phyloP scores from a whole-genome alignment of 352 stramenopile genomes.

The Paralagenidium karlingii region DNA sequence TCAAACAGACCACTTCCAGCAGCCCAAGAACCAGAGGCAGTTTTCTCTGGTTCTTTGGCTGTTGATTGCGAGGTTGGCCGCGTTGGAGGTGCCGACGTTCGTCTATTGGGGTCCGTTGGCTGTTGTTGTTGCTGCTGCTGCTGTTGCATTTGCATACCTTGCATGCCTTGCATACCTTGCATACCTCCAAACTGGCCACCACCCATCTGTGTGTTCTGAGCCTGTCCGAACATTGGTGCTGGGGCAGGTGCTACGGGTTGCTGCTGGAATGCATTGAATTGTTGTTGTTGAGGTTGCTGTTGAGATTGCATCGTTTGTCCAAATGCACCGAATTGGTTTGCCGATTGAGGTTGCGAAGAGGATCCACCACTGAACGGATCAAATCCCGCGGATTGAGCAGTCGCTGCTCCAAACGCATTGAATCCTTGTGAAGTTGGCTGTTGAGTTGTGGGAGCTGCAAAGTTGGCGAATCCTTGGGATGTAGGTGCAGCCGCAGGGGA shows the following conservation, averaged over 20 bases:
- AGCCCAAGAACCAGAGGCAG: constrained; percentile 1
- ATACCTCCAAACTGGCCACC: constrained; percentile 28
- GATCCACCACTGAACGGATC: constrained; percentile 52
- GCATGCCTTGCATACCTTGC: constrained; percentile 19
- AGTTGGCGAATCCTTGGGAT: constrained; percentile 5
- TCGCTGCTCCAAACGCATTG: constrained; percentile 31
- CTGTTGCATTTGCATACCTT: constrained; percentile 9
- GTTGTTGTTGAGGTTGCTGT: constrained; percentile 1
- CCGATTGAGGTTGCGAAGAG: too few species aligned
- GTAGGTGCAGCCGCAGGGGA: constrained; percentile 13
- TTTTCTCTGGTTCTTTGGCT: not conserved
- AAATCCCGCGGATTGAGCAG: constrained; percentile 25
- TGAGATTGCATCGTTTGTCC: not conserved
- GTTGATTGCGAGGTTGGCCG: constrained; percentile 30
- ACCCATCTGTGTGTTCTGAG: constrained; percentile 14
- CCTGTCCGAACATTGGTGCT: constrained; percentile 35
- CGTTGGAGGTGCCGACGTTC: not conserved
- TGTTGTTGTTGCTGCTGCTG: constrained; percentile 2
- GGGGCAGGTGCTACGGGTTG: constrained; percentile 13
- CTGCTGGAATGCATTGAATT: constrained; percentile 13
- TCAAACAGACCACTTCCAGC: not conserved
- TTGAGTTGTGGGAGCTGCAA: constrained; percentile 12
- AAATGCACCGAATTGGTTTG: constrained; percentile 4
- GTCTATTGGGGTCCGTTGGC: not conserved
- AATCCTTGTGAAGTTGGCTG: constrained; percentile 32